Evolutionary conservation across 2,329 filamentous ascomycete species (phyloP), one percentile per base, ranked within the genome.

Genomic region (Arthrobotrys sphaeroides): DNA sequence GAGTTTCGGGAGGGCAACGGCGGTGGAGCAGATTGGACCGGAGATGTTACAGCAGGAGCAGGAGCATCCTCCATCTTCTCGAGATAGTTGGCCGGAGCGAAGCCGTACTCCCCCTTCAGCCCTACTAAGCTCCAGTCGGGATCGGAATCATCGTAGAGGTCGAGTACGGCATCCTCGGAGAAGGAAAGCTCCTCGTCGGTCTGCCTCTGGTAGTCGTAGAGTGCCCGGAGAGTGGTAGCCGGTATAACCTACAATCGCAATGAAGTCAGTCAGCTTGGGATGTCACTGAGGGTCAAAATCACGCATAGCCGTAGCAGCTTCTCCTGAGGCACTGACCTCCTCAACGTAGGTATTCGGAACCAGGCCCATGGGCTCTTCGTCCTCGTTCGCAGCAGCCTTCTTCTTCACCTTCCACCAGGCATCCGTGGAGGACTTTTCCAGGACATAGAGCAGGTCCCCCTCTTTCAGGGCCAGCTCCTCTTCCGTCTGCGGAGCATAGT

Each of bases 401-500:
- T 96, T 97, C 86, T 96, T 97, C 53, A 91, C 93, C 83, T 90
- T 95, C 95, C 95, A 98, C 95, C 95, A 98, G 82, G 93, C 89
- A 82, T 91, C 90, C 13, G 91, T 89, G 59, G 84, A 82, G 78
- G 89, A 91, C 84, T 96, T 96, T 80, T 96, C 92, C 69, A 96
- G 84, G 70, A 97, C 87, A 83, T 94, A 97, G 73, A 98, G 88
- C 77, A 97, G 82, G 83, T 97, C 94, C 73, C 93, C 93, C 81
- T 97, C 94, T 67, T 84, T 85, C 80, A 98, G 91, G 78, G 90
- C 87, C 76, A 98, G 87, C 87, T 98, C 94, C 78, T 91, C 91
- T 80, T 92, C 90, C 79, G 89, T 90, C 83, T 96, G 93, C 77
- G 94, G 93, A 82, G 87, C 86, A 85, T 98, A 98, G 85, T 97